Conservation (phyloP, 352 stramenopile species). For the Pythium angustatum region DNA sequence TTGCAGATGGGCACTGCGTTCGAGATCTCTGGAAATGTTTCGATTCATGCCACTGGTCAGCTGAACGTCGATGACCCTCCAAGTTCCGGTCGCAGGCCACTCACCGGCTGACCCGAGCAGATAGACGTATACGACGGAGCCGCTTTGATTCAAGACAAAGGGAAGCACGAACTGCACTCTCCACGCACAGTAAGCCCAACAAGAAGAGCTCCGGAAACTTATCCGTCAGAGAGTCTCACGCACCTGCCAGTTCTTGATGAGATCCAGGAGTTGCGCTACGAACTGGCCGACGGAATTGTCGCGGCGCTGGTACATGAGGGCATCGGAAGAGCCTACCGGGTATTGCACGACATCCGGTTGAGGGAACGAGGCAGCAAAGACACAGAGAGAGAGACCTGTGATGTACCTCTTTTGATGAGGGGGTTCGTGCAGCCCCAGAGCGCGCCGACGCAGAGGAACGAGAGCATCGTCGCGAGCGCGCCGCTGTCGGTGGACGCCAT, state of each 20-base stretch:
- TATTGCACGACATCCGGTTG: too few relatives aligned
- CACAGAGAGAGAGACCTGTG: too few relatives aligned
- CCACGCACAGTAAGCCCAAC: conserved; percentile 1
- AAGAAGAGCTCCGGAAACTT: too few relatives aligned
- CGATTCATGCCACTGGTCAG: not conserved
- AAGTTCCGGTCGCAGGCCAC: not conserved
- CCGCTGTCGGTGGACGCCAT: not conserved
- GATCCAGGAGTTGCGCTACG: conserved; percentile 42
- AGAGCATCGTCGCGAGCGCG: conserved; percentile 49
- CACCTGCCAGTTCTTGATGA: conserved; percentile 79
- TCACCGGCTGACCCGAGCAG: conserved; percentile 71
- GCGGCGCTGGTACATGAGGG: conserved; percentile 55
- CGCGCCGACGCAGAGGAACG: conserved; percentile 81
- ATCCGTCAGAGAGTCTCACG: conserved; percentile 8
- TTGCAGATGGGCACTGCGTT: conserved; percentile 89
- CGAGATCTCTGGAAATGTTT: conserved; percentile 58
- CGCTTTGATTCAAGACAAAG: conserved; percentile 83
- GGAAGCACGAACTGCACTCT: conserved; percentile 69
- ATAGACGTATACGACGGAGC: conserved; percentile 79
- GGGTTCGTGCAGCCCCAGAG: conserved; percentile 88
- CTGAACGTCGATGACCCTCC: not conserved
- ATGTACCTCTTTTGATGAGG: conserved; percentile 74
- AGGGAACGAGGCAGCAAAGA: not conserved
- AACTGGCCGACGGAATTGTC: conserved; percentile 64
- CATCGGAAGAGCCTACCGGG: conserved; percentile 52